Base-by-base conservation (phyloP, 805 yeast species). In the Pichia nakasei region DNA sequence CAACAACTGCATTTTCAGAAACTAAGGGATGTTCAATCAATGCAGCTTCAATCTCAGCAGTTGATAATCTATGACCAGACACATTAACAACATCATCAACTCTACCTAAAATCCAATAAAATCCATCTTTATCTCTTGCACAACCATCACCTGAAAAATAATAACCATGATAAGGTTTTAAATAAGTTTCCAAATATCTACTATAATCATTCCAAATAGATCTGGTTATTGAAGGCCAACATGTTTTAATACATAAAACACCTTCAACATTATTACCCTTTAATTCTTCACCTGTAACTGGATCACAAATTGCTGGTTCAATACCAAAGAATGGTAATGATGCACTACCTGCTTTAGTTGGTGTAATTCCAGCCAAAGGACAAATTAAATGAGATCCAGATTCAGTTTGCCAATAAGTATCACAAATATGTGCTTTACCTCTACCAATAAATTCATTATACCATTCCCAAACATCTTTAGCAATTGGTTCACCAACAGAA, bases 141-240 rank as follows among this genome's bases (percentile, higher is more conserved):
- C 91, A 93, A 65, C 94, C 94, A 65, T 85, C 95, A 56, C 95
- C 95, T 1, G 93, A 80, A 69, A 85, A 85, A 68, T 83, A 85
- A 61, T 75, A 77, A 39, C 88, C 88, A 40, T 85, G 84, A 66
- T 83, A 85, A 42, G 93, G 91, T 46, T 76, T 80, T 61, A 83
- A 66, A 65, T 85, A 85, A n/a, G 93, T 85, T 55, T 85, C 94
- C 67, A 80, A 65, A 65, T 69, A 85, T 60, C 87, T 72, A 52
- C 72, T 70, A 64, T 84, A 83, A 66, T 85, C 83, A 49, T 74
- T 75, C 84, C 85, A 84, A 50, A 85, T 83, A 21, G 88, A 70
- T 69, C 95, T 76, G 19, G 93, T 85, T 73, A 85, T 79, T 4
- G 91, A 82, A 32, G 95, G 95, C 95, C 95, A 85, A 35, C 85